A percentile compares a stretch with the other conserved stretches of the same genome.
Conservation (phyloP, 1,284 basidiomycete genomes). For the Pseudozyma thailandica region DNA sequence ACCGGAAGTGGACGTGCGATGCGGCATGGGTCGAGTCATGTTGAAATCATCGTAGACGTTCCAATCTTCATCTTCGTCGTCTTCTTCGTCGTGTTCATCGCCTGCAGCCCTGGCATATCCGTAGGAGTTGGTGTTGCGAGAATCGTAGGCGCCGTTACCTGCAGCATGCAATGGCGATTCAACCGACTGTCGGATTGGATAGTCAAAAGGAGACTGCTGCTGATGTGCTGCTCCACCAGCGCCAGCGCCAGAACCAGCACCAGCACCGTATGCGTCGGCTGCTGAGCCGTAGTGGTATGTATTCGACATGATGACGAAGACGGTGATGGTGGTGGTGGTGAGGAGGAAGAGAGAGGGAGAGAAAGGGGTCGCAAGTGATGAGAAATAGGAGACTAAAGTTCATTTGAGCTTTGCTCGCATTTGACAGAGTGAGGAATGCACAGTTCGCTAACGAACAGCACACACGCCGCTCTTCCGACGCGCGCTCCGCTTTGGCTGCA, state of each 20-base stretch:
- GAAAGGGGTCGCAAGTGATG: too few relatives aligned
- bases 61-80: constrained; percentile 57
- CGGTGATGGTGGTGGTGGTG: constrained; percentile 6
- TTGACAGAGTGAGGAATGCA: neutral
- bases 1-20: constrained; percentile 26
- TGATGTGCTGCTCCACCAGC: too few relatives aligned
- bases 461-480: neutral
- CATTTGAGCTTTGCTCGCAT: neutral
- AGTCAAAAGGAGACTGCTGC: constrained; percentile 16
- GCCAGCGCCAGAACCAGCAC: too few relatives aligned
- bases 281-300: constrained; percentile 38
- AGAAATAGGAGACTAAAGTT: constrained; percentile 2
- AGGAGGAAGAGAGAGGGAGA: neutral
- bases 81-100: constrained; percentile 38
- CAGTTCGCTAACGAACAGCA: neutral
- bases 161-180: constrained; percentile 16
- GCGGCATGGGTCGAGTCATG: constrained; percentile 49
- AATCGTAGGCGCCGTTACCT: constrained; percentile 21
- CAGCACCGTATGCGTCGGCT: constrained; percentile 35
- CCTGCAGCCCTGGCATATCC: constrained; percentile 29
- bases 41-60: constrained; percentile 66
- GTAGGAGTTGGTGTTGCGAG: constrained; percentile 27
- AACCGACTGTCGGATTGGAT: constrained; percentile 32
- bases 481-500: neutral
- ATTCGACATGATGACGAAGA: constrained; percentile 18